Evolutionary conservation across 345 rosid genomes (phyloP).

Genomic region (Laguncularia racemosa): DNA sequence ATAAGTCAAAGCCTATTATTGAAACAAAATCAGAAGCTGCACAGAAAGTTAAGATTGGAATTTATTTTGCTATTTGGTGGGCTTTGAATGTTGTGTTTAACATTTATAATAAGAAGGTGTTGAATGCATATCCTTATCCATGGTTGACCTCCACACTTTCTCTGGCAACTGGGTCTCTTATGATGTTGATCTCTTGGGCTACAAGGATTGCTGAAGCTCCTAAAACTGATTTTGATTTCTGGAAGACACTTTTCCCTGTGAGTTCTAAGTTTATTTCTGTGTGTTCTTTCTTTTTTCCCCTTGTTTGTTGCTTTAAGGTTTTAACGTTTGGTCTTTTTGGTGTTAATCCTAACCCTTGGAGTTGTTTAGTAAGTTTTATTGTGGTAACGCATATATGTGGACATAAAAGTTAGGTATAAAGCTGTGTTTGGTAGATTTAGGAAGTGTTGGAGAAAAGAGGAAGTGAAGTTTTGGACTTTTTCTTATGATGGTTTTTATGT

Average conservation of each 20-base stretch:
- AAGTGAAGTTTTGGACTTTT: neutral
- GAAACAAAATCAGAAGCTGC: conserved; percentile 43
- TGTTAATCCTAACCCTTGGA: neutral
- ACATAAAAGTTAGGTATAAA: neutral
- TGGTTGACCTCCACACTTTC: conserved; percentile 97
- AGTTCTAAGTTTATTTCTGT: conserved; percentile 26
- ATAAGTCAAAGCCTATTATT: conserved; percentile 51
- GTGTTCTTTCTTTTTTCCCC: conserved; percentile 23
- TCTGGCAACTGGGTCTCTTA: conserved; percentile 87
- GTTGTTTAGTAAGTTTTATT: neutral
- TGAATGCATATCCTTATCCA: conserved; percentile 94
- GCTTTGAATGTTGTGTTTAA: conserved; percentile 92
- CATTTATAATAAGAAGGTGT: conserved; percentile 92
- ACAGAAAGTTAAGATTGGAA: conserved; percentile 62
- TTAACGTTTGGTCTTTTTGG: neutral
- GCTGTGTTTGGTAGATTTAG: no score
- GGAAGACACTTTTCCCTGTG: conserved; percentile 95
- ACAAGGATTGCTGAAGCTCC: conserved; percentile 85
- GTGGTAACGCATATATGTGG: neutral
- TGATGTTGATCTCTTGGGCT: conserved; percentile 97
- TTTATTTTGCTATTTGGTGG: conserved; percentile 98
- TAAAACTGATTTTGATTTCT: conserved; percentile 79
- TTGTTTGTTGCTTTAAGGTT: conserved; percentile 15
- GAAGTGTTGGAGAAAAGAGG: no score
- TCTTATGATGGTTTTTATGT: neutral